Base-by-base conservation (phyloP, 2,329 filamentous ascomycete genomes). In the Periconia digitata region DNA sequence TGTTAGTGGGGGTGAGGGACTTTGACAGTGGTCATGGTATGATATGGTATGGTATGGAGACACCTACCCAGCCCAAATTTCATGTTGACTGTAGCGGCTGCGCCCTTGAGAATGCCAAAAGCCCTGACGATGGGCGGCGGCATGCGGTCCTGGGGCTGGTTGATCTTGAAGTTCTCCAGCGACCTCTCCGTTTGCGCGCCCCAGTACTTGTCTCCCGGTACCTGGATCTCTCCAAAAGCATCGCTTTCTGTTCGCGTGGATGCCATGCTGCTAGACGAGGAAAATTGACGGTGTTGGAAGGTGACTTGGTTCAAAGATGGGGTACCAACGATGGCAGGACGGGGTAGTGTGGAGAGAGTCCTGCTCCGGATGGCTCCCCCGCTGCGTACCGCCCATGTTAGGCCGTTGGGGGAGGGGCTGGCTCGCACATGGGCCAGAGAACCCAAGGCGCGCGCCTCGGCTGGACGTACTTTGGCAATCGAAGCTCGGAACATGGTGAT, bases 101-200 rank as follows among this genome's bases (percentile, higher is more conserved):
- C 94, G 58, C 92, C 92, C 84, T 99, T 99, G 59, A 99, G 82
- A 66, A 97, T 95, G 71, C 94, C 94, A 72, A 99, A 96, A 6
- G 94, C 94, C 75, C 85, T 87, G 67, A 97, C 80, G 63, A 99
- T 87, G 39, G 92, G 89, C 58, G 90, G 86, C 41, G 94, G 94
- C 92, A 97, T 97, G 72, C 94, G 91, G 73, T 99, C 94, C 77
- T 96, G 90, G 52, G 94, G 94, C 81, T 97, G 94, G 79, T 97
- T 97, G 85, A 99, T 97, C 74, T 87, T 88, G 83, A 99, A 99
- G 81, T 99, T 99, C 75, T 89, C 87, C 72, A 97, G 83, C 44
- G 92, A 97, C 60, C 92, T 87, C 82, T 96, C 88, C 46, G 92
- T 96, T 82, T 96, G 92, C 53, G 92, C 92, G 70, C 94, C 94